Percentiles rank a stretch among this genome's conserved stretches.
Conservation (phyloP, 2,329 filamentous ascomycete species). For the Dactylellina haptotyla region DNA sequence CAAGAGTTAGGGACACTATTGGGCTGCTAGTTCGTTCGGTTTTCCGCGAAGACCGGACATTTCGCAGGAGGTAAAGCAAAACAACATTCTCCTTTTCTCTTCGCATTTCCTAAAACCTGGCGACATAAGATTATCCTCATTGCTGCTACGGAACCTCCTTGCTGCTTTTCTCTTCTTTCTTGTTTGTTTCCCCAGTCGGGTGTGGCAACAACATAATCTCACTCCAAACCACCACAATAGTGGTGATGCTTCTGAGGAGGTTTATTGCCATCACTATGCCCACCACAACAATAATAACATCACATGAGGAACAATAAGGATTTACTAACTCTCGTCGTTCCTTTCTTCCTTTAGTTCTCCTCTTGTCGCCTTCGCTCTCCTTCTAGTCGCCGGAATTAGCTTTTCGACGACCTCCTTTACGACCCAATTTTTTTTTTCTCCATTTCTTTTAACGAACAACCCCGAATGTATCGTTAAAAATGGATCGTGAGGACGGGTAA, state of each 20-base stretch:
- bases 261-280: no score
- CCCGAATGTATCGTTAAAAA: constrained; percentile 52
- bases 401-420: constrained; percentile 35
- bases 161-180: constrained; percentile 13
- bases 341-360: constrained; percentile 2
- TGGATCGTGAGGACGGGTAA: constrained; percentile 51
- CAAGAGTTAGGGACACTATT: constrained; percentile 19
- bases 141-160: constrained; percentile 27
- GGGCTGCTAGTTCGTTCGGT: constrained; percentile 10
- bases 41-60: constrained; percentile 42
- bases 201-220: not conserved
- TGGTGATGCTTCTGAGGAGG: no score
- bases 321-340: constrained; percentile 20
- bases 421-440: constrained; percentile 11
- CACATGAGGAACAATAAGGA: no score
- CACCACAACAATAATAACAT: no score
- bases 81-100: constrained; percentile 8
- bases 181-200: not conserved
- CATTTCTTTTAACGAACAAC: constrained; percentile 1
- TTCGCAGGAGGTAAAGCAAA: constrained; percentile 38
- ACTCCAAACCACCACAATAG: no score
- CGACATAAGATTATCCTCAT: constrained; percentile 4
- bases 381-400: constrained; percentile 46
- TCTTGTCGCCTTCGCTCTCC: constrained; percentile 6
- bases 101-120: constrained; percentile 1